Evolutionary conservation across 139 green algal species (phyloP).

Genomic region (Picochlorum costavermella): DNA sequence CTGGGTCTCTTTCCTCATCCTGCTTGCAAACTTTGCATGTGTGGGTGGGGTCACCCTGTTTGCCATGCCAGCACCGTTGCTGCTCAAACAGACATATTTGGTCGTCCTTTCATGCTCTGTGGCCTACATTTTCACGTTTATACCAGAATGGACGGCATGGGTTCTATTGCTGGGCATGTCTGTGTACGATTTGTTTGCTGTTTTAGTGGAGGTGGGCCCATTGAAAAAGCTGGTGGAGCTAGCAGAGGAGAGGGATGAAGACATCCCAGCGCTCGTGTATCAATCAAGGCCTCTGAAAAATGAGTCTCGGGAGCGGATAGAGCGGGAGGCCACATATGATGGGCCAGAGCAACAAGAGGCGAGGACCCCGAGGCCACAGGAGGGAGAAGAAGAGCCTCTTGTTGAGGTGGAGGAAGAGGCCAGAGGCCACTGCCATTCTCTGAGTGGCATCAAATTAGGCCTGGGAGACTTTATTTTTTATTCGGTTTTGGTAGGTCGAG

Average conservation of each 20-base stretch:
- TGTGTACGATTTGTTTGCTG: slow-evolving; percentile 89
- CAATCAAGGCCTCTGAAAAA: slow-evolving; percentile 48
- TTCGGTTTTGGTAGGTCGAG: slow-evolving; percentile 78
- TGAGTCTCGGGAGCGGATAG: neutral
- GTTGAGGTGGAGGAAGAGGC: slow-evolving; percentile 14
- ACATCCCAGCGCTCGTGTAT: slow-evolving; percentile 92
- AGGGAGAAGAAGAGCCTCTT: neutral
- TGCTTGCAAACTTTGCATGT: slow-evolving; percentile 89
- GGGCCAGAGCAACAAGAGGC: neutral
- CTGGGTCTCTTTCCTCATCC: slow-evolving; percentile 67
- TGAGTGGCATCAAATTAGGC: slow-evolving; percentile 85
- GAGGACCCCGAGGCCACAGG: neutral
- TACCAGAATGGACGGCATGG: slow-evolving; percentile 96
- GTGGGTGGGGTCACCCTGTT: slow-evolving; percentile 77
- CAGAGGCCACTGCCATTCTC: slow-evolving; percentile 18
- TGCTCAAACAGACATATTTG: slow-evolving; percentile 83
- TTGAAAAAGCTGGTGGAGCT: slow-evolving; percentile 78
- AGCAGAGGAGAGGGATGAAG: slow-evolving; percentile 76
- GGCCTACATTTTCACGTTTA: slow-evolving; percentile 91
- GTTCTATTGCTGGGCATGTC: slow-evolving; percentile 86
- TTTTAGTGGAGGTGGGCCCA: slow-evolving; percentile 81
- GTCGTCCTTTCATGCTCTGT: slow-evolving; percentile 72
- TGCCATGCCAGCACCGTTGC: slow-evolving; percentile 73
- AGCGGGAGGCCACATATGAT: too few species aligned
- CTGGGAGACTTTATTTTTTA: slow-evolving; percentile 96